Percentiles rank a stretch among this genome's conserved stretches.
Evolutionary conservation across 2,329 filamentous ascomycete genomes (phyloP).

Genomic region (Cordyceps fumosorosea): DNA sequence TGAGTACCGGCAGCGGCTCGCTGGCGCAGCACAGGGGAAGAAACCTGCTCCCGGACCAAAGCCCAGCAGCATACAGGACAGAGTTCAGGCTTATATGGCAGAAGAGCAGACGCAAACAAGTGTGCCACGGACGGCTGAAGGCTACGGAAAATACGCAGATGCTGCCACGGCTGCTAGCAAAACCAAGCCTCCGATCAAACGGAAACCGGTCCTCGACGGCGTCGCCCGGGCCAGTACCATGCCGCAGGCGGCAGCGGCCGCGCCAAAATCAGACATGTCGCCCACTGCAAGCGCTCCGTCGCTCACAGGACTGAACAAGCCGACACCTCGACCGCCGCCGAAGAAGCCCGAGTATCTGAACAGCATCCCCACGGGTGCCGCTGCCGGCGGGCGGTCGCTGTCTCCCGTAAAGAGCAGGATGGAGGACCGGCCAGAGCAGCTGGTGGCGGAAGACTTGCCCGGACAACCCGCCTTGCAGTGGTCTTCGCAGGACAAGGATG

Average conservation of each 20-base stretch:
- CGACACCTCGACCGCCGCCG: conserved; percentile 38
- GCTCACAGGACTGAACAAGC: conserved; percentile 29
- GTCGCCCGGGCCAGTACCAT: conserved; percentile 24
- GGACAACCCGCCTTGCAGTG: conserved; percentile 47
- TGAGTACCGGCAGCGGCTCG: conserved; percentile 74
- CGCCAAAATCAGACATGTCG: conserved; percentile 4
- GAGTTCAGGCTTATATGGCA: conserved; percentile 77
- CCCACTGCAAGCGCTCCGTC: conserved; percentile 20
- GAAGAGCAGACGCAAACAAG: conserved; percentile 60
- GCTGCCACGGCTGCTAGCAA: conserved; percentile 31
- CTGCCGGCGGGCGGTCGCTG: conserved; percentile 23
- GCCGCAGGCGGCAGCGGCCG: conserved; percentile 18
- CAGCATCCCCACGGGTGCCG: conserved; percentile 39
- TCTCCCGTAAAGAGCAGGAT: conserved; percentile 39
- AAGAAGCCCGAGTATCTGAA: conserved; percentile 58
- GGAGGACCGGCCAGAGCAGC: conserved; percentile 26
- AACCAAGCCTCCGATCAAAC: conserved; percentile 38
- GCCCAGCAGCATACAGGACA: conserved; percentile 83
- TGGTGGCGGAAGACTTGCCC: conserved; percentile 40
- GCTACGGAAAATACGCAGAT: conserved; percentile 83
- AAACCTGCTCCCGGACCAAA: conserved; percentile 41
- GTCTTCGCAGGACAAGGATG: conserved; percentile 53
- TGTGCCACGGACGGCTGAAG: conserved; percentile 68
- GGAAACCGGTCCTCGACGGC: conserved; percentile 42
- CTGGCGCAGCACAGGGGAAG: conserved; percentile 36